A percentile compares a stretch with the other conserved stretches of the same genome.
Evolutionary conservation across 148 eudicot species (phyloP).

Genomic region (Chenopodium formosanum): DNA sequence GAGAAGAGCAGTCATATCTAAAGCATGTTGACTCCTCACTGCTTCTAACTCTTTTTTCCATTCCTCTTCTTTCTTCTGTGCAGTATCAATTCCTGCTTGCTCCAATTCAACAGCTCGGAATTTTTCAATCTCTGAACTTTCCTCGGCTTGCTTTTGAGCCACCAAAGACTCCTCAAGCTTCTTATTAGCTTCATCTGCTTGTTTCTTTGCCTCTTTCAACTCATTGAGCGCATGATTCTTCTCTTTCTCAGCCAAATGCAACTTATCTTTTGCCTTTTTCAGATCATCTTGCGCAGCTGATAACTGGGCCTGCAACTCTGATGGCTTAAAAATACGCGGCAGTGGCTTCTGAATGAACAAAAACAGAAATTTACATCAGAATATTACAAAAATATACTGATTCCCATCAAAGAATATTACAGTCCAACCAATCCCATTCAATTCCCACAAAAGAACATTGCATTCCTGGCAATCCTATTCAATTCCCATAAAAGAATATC

Average conservation of each 20-base stretch:
- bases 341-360: slow-evolving; percentile 56
- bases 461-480: background rate
- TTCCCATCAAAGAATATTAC: background rate
- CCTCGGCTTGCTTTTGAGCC: slow-evolving; percentile 86
- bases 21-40: slow-evolving; percentile 69
- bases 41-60: slow-evolving; percentile 72
- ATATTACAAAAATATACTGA: background rate
- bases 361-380: slow-evolving; percentile 9
- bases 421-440: slow-evolving; percentile 2
- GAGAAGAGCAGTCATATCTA: slow-evolving; percentile 62
- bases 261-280: slow-evolving; percentile 73
- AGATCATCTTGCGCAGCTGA: slow-evolving; percentile 67
- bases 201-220: slow-evolving; percentile 62
- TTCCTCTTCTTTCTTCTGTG: slow-evolving; percentile 79
- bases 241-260: slow-evolving; percentile 63
- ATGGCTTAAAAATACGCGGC: slow-evolving; percentile 58
- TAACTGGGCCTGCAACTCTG: slow-evolving; percentile 76
- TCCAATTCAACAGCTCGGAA: slow-evolving; percentile 83
- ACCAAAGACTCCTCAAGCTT: slow-evolving; percentile 79
- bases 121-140: slow-evolving; percentile 79
- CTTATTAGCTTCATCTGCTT: slow-evolving; percentile 69
- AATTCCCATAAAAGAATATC: background rate
- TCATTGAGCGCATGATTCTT: slow-evolving; percentile 61
- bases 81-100: slow-evolving; percentile 73
- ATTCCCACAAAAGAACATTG: background rate